phyloP scores from a whole-genome alignment of 257 asterid genomes.

The Lithospermum erythrorhizon region DNA sequence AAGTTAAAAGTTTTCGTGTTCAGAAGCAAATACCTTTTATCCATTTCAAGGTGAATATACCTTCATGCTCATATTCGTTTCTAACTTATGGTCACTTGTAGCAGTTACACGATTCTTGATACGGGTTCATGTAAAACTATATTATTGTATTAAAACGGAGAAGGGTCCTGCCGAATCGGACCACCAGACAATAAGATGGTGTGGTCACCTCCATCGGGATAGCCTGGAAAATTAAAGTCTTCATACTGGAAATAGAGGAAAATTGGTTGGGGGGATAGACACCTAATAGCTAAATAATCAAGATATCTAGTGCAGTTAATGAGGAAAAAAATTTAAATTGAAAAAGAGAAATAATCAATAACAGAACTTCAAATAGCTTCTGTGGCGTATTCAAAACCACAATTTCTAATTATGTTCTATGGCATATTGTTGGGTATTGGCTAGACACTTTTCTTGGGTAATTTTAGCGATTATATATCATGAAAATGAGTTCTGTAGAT shows the following conservation, averaged over 20 bases:
- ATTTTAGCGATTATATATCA: no score
- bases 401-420: no score
- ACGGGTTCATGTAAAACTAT: not conserved
- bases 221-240: not conserved
- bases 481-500: no score
- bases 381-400: no score
- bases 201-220: not conserved
- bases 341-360: no score
- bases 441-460: no score
- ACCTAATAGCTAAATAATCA: not conserved
- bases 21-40: slow-evolving; percentile 62
- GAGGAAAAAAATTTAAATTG: no score
- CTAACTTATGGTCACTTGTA: not conserved
- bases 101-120: slow-evolving; percentile 1
- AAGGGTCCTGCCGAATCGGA: not conserved
- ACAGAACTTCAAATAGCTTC: no score
- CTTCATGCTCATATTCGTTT: slow-evolving; percentile 5
- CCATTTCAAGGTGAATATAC: slow-evolving; percentile 49
- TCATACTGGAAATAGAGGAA: not conserved
- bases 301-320: not conserved
- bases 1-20: slow-evolving; percentile 67
- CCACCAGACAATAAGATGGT: not conserved
- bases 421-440: no score
- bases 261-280: no score
- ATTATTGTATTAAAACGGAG: no score